Evolutionary conservation across 805 yeast species (phyloP).

Genomic region (Wickerhamiella hasegawae): DNA sequence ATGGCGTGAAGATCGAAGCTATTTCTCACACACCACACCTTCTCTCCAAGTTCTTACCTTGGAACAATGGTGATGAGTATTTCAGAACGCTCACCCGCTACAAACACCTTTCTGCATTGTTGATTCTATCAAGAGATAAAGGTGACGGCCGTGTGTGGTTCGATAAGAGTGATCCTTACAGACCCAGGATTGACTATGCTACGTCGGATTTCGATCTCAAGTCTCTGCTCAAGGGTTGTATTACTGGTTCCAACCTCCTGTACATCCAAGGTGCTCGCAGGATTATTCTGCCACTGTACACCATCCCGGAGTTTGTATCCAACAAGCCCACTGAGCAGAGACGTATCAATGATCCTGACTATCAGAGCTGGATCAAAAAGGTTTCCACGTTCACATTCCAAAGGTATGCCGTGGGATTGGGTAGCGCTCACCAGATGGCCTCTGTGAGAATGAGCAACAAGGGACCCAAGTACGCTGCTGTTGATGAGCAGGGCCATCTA

Average conservation of each 20-base stretch:
- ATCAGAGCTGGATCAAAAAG: constrained; percentile 17
- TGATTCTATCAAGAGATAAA: constrained; percentile 33
- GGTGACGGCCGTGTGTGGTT: constrained; percentile 25
- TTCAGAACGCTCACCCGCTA: constrained; percentile 25
- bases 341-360: constrained; percentile 28
- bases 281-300: constrained; percentile 20
- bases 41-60: constrained; percentile 28
- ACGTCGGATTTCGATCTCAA: constrained; percentile 27
- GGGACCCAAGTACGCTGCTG: constrained; percentile 31
- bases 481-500: constrained; percentile 29
- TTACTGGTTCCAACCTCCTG: constrained; percentile 28
- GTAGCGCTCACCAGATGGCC: constrained; percentile 41
- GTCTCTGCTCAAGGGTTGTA: constrained; percentile 25
- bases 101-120: constrained; percentile 25
- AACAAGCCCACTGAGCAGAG: constrained; percentile 21
- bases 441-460: constrained; percentile 28
- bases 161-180: constrained; percentile 23
- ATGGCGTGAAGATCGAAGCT: constrained; percentile 39
- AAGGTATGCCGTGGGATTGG: constrained; percentile 23
- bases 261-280: constrained; percentile 35
- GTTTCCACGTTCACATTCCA: constrained; percentile 14
- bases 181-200: constrained; percentile 24
- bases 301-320: constrained; percentile 27
- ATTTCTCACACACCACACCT: constrained; percentile 30
- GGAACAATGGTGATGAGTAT: constrained; percentile 23